Evolutionary conservation across 129 eudicot species (phyloP), one percentile per base, ranked within the genome.

Genomic region (Erigeron canadensis): DNA sequence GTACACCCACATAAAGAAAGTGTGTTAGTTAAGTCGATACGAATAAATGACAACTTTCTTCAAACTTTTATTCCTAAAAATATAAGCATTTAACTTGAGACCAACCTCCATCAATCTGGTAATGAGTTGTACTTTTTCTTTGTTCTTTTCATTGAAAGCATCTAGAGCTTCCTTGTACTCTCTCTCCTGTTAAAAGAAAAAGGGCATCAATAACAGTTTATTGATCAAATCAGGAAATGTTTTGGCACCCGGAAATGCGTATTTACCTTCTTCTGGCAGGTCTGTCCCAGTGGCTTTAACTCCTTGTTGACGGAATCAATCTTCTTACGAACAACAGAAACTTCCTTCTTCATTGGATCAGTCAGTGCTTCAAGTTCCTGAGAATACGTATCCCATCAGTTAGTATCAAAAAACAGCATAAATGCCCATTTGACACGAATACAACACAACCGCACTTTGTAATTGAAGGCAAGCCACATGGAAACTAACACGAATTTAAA

Each of bases 271-370:
- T 94, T 94, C 82, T 87, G 90, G 83, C 96, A 90, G 60, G 88
- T 84, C 42, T 80, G 85, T 61, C 98, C 96, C 10, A 93, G 67
- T 6, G 96, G 98, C 65, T 93, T 93, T 68, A 93, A 84, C 76
- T 89, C 95, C 70, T 89, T 93, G 88, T 87, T 89, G 69, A 89
- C 84, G 2, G 90, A 41, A 76, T 93, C 98, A 12, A 93, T 89
- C 91, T 76, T 93, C 86, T 93, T 93, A 19, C 98, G 92, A 60
- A 93, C 96, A 47, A 65, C 48, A 18, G 90, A 64, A 51, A 93
- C 92, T 73, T 93, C 98, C 81, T 93, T 93, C 83, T 84, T 89
- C 98, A 89, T 87, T 7, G 98, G 98, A 79, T 93, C 98, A 1
- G 95, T 84, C 42, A 93, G 77, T 0, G 88, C 85, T 59, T 93